Evolutionary conservation across 2,329 filamentous ascomycete species (phyloP).

Genomic region (Drechmeria coniospora): DNA sequence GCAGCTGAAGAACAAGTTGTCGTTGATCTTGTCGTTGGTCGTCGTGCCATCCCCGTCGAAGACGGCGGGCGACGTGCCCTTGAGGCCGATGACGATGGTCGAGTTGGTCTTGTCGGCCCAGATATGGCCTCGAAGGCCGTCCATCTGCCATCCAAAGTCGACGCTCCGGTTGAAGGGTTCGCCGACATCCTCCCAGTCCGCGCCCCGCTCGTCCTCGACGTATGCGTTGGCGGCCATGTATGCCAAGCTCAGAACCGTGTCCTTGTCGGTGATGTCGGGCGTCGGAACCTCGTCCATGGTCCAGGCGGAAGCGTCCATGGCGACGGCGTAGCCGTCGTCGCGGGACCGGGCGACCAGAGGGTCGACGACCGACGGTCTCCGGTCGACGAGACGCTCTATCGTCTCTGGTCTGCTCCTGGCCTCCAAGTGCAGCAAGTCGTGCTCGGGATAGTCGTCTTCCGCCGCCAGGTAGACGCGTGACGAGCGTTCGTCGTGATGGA

Average conservation of each 20-base stretch:
- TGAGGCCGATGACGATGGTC: slow-evolving; percentile 82
- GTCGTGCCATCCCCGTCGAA: slow-evolving; percentile 97
- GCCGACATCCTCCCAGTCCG: slow-evolving; percentile 73
- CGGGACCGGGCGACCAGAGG: slow-evolving; percentile 61
- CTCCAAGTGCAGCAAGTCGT: slow-evolving; percentile 36
- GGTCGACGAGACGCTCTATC: slow-evolving; percentile 71
- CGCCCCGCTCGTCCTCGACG: slow-evolving; percentile 51
- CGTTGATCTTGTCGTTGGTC: slow-evolving; percentile 93
- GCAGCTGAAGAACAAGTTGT: slow-evolving; percentile 96
- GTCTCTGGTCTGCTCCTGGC: slow-evolving; percentile 48
- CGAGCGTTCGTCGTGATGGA: slow-evolving; percentile 32
- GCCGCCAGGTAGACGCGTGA: slow-evolving; percentile 42
- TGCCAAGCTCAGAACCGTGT: slow-evolving; percentile 70
- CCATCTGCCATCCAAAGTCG: slow-evolving; percentile 83
- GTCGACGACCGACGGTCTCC: slow-evolving; percentile 62
- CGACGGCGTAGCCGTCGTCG: slow-evolving; percentile 48
- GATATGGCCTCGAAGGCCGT: slow-evolving; percentile 82
- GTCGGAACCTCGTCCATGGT: slow-evolving; percentile 61
- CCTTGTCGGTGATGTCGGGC: slow-evolving; percentile 73
- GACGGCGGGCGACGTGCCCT: slow-evolving; percentile 78
- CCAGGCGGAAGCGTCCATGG: slow-evolving; percentile 64
- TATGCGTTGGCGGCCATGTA: slow-evolving; percentile 87
- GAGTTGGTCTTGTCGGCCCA: slow-evolving; percentile 76
- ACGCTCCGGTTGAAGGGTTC: slow-evolving; percentile 69
- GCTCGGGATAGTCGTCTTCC: slow-evolving; percentile 38